phyloP scores from a whole-genome alignment of 169 alveolate species.

The Eimeria praecox region DNA sequence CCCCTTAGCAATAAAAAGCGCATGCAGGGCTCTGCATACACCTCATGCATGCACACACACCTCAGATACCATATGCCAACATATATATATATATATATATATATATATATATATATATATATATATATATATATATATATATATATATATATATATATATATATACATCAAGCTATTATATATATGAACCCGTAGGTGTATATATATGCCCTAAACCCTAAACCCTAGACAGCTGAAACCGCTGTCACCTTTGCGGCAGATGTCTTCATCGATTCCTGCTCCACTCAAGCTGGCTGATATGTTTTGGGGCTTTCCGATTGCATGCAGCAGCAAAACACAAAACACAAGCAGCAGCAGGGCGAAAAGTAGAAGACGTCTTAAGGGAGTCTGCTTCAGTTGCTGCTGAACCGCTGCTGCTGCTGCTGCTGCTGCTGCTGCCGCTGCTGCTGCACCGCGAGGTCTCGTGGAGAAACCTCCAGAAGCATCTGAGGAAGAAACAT shows the following conservation, averaged over 20 bases:
- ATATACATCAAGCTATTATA: not conserved
- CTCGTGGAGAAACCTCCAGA: not conserved
- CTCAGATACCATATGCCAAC: not conserved
- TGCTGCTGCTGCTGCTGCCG: conserved; percentile 8
- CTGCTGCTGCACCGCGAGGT: not conserved
- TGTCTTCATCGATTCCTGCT: not conserved
- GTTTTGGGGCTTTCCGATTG: not conserved
- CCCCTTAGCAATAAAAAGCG: too few relatives aligned
- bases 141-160: not conserved
- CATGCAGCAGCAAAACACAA: conserved; percentile 18
- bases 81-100: not conserved
- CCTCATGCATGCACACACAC: not conserved
- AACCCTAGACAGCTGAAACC: conserved; percentile 6
- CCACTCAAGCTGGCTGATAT: not conserved
- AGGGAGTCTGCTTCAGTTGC: not conserved
- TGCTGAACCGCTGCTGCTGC: not conserved
- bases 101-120: not conserved
- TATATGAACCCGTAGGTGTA: not conserved
- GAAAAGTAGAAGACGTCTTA: not conserved
- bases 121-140: not conserved
- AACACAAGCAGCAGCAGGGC: not conserved
- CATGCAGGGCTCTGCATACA: too few relatives aligned
- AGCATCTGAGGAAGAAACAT: not conserved
- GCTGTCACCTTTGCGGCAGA: not conserved
- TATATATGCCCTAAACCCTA: not conserved